Evolutionary conservation across 768 basidiomycete species (phyloP).

Genomic region (Tephrocybe sp.): DNA sequence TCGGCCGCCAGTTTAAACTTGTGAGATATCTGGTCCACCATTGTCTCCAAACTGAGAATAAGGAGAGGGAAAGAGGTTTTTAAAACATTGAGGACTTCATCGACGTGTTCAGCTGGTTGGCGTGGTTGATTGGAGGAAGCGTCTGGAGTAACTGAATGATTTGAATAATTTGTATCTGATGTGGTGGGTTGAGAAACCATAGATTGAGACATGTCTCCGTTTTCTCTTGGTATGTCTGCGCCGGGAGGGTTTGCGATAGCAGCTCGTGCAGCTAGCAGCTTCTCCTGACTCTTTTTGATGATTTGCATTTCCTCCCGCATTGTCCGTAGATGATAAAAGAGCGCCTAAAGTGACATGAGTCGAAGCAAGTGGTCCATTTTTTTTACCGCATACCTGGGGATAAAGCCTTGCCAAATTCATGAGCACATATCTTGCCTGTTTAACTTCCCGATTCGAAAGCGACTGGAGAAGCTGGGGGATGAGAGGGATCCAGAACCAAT

Average conservation of each 20-base stretch:
- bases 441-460: constrained; percentile 87
- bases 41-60: constrained; percentile 92
- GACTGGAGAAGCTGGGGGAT: constrained; percentile 93
- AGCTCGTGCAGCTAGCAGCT: constrained; percentile 29
- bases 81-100: constrained; percentile 89
- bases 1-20: constrained; percentile 88
- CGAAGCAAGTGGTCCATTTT: constrained; percentile 6
- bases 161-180: constrained; percentile 15
- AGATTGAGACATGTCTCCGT: constrained; percentile 29
- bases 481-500: constrained; percentile 99
- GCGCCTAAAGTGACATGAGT: constrained; percentile 50
- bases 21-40: constrained; percentile 90
- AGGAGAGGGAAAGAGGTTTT: constrained; percentile 96
- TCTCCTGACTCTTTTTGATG: constrained; percentile 39
- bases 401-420: constrained; percentile 86
- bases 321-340: constrained; percentile 94
- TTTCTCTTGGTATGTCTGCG: constrained; percentile 23
- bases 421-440: constrained; percentile 86
- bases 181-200: constrained; percentile 9
- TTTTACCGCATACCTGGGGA: constrained; percentile 65
- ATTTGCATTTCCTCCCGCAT: constrained; percentile 43
- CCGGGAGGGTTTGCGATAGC: constrained; percentile 26
- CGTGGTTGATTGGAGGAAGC: constrained; percentile 36
- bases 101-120: constrained; percentile 86
- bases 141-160: constrained; percentile 18